phyloP scores from a whole-genome alignment of 345 rosid genomes.

The Luvunga scandens region DNA sequence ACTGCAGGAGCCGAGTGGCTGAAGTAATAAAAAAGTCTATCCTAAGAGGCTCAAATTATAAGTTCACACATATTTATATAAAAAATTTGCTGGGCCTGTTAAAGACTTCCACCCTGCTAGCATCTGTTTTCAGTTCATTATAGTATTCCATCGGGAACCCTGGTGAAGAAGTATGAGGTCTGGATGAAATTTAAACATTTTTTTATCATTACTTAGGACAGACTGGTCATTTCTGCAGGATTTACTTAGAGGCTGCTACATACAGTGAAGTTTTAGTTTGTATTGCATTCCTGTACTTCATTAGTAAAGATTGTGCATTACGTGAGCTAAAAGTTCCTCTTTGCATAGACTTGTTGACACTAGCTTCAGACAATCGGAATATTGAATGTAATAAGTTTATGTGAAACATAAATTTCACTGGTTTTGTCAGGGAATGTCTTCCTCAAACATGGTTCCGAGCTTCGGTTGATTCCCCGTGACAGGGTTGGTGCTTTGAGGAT shows the following conservation, averaged over 20 bases:
- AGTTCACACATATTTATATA: too few species aligned
- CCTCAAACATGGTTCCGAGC: constrained; percentile 93
- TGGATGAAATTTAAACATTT: not conserved
- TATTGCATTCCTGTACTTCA: not conserved
- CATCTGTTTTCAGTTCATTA: not conserved
- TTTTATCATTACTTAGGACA: not conserved
- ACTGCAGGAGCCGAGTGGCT: too few species aligned
- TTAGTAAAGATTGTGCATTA: not conserved
- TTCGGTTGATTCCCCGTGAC: constrained; percentile 93
- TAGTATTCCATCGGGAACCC: not conserved
- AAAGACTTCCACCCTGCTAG: not conserved
- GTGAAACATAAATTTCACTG: not conserved
- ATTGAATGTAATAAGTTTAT: not conserved
- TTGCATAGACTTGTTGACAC: not conserved
- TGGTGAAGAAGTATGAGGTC: not conserved
- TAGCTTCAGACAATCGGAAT: not conserved
- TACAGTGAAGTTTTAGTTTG: not conserved
- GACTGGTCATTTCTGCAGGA: not conserved
- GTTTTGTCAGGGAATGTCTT: constrained; percentile 77
- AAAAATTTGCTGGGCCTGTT: too few species aligned
- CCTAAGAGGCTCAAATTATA: not conserved
- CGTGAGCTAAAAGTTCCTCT: not conserved
- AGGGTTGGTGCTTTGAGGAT: constrained; percentile 67
- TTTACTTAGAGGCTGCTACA: not conserved
- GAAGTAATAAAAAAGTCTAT: too few species aligned